Conservation (phyloP, 495 filamentous ascomycete genomes). For the Bathelium albidoporum region DNA sequence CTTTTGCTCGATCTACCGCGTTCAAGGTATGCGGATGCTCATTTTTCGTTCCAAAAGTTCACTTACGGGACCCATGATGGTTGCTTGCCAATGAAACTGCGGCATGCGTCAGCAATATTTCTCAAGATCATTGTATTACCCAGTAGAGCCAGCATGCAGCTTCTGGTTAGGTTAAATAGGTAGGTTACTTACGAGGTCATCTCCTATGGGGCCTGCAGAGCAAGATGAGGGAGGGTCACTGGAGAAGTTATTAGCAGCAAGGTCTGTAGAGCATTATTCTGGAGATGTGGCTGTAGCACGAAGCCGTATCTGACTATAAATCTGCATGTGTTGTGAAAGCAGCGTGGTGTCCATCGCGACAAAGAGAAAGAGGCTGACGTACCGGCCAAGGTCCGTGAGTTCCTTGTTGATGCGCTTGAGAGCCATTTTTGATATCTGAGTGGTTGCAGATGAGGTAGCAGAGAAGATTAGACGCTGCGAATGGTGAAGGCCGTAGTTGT, state of each 20-base stretch:
- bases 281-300: not conserved
- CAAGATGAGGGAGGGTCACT: slow-evolving; percentile 98
- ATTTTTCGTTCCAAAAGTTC: slow-evolving; percentile 4
- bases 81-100: slow-evolving; percentile 99
- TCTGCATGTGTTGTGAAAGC: not conserved
- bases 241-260: not conserved
- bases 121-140: too few species aligned
- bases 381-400: slow-evolving; percentile 98
- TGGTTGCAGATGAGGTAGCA: slow-evolving; percentile 19
- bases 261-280: too few species aligned
- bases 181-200: slow-evolving; percentile 76
- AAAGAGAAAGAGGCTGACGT: slow-evolving; percentile 32
- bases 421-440: slow-evolving; percentile 60
- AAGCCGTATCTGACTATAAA: not conserved
- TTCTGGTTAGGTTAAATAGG: not conserved
- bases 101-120: slow-evolving; percentile 1
- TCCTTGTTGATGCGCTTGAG: slow-evolving; percentile 99
- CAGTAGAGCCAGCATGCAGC: too few species aligned
- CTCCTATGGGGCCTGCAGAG: slow-evolving; percentile 90
- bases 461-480: not conserved
- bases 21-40: not conserved
- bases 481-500: slow-evolving; percentile 6
- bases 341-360: not conserved
- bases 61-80: slow-evolving; percentile 99
- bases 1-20: too few species aligned